Percentiles rank a stretch among this genome's conserved stretches.
Evolutionary conservation across 2,329 filamentous ascomycete species (phyloP).

Genomic region (Shiraia bambusicola): DNA sequence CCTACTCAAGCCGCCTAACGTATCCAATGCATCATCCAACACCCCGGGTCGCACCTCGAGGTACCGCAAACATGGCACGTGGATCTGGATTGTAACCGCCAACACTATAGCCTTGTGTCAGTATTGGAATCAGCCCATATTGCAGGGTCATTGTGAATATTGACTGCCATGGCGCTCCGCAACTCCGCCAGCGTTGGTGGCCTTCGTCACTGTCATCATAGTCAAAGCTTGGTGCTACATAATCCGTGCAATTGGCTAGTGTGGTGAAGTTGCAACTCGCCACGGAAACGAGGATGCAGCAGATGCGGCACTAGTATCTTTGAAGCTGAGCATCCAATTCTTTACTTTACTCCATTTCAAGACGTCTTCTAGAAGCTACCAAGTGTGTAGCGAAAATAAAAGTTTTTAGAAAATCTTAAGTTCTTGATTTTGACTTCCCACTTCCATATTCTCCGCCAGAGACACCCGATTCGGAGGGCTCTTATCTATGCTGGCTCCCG

Average conservation of each 20-base stretch:
- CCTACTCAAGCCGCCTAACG: neutral
- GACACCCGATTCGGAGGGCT: too few relatives aligned
- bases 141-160: neutral
- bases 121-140: slow-evolving; percentile 1
- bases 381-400: too few relatives aligned
- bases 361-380: too few relatives aligned
- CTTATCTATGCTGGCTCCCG: too few relatives aligned
- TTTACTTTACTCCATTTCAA: neutral
- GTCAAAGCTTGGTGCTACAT: neutral
- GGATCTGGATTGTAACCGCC: neutral
- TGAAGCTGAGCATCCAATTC: neutral
- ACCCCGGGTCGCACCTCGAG: neutral
- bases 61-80: neutral
- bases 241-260: neutral
- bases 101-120: slow-evolving; percentile 3
- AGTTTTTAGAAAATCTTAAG: too few relatives aligned
- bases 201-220: neutral
- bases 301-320: neutral
- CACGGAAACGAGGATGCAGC: neutral
- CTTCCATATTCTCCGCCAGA: slow-evolving; percentile 28
- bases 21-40: neutral
- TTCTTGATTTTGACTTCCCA: slow-evolving; percentile 9
- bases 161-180: too few relatives aligned
- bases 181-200: neutral
- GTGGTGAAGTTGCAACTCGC: neutral